A percentile compares a stretch with the other conserved stretches of the same genome.
Evolutionary conservation across 345 rosid species (phyloP).

Genomic region (Bruguiera parviflora): DNA sequence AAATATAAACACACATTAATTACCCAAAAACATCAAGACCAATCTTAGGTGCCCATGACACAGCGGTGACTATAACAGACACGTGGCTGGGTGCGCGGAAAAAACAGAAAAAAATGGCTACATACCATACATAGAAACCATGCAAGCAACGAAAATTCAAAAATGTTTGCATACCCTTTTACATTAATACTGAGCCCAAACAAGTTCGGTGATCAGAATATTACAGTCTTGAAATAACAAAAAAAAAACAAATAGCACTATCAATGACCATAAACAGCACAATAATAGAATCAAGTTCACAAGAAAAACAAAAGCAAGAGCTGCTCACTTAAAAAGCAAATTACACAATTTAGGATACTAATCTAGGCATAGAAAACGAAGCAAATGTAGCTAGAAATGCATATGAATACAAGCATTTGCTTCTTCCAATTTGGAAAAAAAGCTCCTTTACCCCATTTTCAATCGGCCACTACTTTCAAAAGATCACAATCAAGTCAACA

Average conservation of each 20-base stretch:
- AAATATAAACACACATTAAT: not conserved
- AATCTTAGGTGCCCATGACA: not conserved
- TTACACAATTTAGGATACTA: constrained; percentile 1
- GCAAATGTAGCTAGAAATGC: constrained; percentile 31
- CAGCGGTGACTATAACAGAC: not conserved
- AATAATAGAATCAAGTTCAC: not conserved
- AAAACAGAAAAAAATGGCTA: not conserved
- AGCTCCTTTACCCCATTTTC: constrained; percentile 3
- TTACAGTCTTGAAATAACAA: not conserved
- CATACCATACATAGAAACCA: constrained; percentile 6
- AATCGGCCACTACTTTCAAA: constrained; percentile 2
- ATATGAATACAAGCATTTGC: constrained; percentile 10
- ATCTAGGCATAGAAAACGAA: constrained; percentile 19
- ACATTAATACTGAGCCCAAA: constrained; percentile 14
- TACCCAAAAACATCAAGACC: not conserved
- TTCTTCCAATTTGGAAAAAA: constrained; percentile 20
- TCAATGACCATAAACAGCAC: constrained; percentile 3
- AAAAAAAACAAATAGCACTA: constrained; percentile 1
- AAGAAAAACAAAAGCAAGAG: constrained; percentile 1
- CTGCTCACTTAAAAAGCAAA: constrained; percentile 21
- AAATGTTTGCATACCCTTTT: not conserved
- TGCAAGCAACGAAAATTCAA: constrained; percentile 7
- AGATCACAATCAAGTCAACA: not conserved
- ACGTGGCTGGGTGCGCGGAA: too few relatives aligned
- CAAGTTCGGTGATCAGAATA: constrained; percentile 1